Evolutionary conservation across 2,329 filamentous ascomycete genomes (phyloP).

Genomic region (Colletotrichum filicis): DNA sequence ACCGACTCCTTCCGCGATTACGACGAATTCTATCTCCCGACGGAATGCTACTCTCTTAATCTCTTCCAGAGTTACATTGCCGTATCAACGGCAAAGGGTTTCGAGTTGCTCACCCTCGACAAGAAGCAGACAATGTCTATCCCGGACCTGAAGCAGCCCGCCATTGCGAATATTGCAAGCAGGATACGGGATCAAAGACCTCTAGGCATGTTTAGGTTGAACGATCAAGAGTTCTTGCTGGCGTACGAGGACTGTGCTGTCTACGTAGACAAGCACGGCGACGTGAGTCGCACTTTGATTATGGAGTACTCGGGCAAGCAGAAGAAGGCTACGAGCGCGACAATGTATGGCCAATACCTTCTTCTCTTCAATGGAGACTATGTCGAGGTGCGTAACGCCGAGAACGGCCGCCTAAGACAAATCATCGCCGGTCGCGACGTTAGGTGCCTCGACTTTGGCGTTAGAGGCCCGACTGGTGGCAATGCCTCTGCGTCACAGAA

Average conservation of each 20-base stretch:
- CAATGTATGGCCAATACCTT: constrained; percentile 91
- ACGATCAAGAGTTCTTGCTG: constrained; percentile 90
- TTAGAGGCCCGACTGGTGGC: constrained; percentile 68
- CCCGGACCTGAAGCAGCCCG: constrained; percentile 82
- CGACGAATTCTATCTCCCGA: constrained; percentile 98
- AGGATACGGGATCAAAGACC: constrained; percentile 87
- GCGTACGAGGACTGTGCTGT: constrained; percentile 97
- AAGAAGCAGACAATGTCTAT: constrained; percentile 97
- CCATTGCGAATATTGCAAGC: constrained; percentile 85
- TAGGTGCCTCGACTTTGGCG: constrained; percentile 87
- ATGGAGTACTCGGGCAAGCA: constrained; percentile 98
- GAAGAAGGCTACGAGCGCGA: constrained; percentile 81
- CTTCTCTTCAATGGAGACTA: constrained; percentile 96
- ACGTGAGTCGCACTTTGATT: constrained; percentile 91
- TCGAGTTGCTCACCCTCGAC: constrained; percentile 95
- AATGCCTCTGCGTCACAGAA: constrained; percentile 46
- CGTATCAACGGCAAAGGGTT: constrained; percentile 89
- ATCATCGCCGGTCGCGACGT: constrained; percentile 94
- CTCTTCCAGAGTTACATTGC: constrained; percentile 95
- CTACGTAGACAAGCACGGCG: constrained; percentile 97
- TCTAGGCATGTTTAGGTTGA: constrained; percentile 95
- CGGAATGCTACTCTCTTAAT: constrained; percentile 94
- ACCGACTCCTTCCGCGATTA: constrained; percentile 98
- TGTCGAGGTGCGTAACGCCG: constrained; percentile 95
- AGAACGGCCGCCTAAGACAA: constrained; percentile 92